These are phyloP conservation scores for Arctostaphylos glauca DNA, from an alignment of 148 eudicot species.

Conservation along the genomic window DNA sequence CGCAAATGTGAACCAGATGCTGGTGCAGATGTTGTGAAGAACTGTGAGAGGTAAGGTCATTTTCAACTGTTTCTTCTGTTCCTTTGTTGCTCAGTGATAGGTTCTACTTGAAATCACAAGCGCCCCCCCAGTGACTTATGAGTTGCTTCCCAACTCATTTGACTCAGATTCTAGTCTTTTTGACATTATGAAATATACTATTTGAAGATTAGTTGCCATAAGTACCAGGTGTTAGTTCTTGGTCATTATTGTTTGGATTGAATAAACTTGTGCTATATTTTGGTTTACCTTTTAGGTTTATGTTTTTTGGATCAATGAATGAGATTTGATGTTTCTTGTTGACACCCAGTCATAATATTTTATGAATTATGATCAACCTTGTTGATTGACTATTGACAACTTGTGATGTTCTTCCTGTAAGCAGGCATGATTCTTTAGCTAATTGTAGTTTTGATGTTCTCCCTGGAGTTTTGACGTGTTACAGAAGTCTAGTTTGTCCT, in stretches of 20 bases:
- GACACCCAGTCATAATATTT: background rate
- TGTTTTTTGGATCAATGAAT: background rate
- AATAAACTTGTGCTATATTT: background rate
- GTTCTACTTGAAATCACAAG: background rate
- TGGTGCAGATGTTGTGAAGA: slow-evolving; percentile 64
- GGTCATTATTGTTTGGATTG: background rate
- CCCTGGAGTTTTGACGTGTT: background rate
- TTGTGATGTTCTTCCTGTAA: background rate
- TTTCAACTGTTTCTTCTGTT: background rate
- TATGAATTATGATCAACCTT: background rate
- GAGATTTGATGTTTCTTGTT: background rate
- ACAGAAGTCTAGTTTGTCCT: background rate
- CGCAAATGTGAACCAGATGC: slow-evolving; percentile 89
- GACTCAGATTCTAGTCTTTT: background rate
- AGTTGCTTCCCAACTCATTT: background rate
- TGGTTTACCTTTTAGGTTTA: too few relatives aligned
- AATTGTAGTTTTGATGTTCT: slow-evolving; percentile 2
- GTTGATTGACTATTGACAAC: background rate
- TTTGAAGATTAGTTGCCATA: background rate
- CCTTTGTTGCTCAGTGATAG: background rate
- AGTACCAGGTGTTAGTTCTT: background rate
- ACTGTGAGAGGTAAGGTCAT: slow-evolving; percentile 64
- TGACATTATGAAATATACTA: background rate
- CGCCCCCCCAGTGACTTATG: background rate
- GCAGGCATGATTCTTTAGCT: background rate